Conservation (phyloP, 176 grass and related monocot genomes). For the Areca catechu region DNA sequence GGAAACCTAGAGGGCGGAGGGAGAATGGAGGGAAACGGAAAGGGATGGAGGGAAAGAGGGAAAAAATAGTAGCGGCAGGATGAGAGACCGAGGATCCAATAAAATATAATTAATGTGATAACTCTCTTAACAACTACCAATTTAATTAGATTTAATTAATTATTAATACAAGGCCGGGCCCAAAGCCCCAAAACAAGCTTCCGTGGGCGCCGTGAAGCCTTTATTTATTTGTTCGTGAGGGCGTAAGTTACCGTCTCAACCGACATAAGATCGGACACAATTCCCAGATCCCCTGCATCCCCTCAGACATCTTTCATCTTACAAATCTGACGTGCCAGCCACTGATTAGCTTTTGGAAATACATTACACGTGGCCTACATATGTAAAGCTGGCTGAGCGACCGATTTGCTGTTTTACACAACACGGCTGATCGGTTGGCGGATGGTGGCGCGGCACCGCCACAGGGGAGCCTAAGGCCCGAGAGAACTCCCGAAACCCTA, state of each 20-base stretch:
- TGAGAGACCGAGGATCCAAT: constrained; percentile 4
- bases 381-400: too few relatives aligned
- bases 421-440: too few relatives aligned
- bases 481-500: too few relatives aligned
- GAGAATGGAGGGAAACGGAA: constrained; percentile 31
- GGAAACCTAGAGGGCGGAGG: neutral
- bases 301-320: too few relatives aligned
- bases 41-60: constrained; percentile 26
- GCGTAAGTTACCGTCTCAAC: constrained; percentile 2
- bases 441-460: too few relatives aligned
- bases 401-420: too few relatives aligned
- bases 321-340: too few relatives aligned
- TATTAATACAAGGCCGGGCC: constrained; percentile 1
- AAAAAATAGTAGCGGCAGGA: constrained; percentile 11
- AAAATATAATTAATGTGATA: neutral
- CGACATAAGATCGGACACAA: too few relatives aligned
- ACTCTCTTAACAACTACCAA: neutral
- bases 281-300: too few relatives aligned
- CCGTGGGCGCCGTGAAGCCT: neutral
- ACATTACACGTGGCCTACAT: too few relatives aligned
- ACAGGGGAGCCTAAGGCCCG: too few relatives aligned
- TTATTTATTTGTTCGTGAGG: neutral
- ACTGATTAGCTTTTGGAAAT: too few relatives aligned
- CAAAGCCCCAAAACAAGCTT: constrained; percentile 12
- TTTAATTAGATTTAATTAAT: neutral